Base-by-base conservation (phyloP, 257 asterid genomes). In the Penstemon newberryi region DNA sequence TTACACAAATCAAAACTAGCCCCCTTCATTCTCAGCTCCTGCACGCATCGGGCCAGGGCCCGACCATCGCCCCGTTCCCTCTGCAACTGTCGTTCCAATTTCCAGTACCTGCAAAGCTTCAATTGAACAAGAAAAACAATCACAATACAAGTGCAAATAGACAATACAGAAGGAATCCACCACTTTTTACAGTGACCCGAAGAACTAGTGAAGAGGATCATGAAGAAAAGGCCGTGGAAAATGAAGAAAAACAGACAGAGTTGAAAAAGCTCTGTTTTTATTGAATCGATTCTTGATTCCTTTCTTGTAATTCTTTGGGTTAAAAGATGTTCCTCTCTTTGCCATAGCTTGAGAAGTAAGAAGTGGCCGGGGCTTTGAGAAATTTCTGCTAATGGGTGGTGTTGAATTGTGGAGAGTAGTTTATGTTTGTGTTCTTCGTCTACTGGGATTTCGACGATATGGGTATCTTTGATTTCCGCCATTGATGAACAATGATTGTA, bases 11-110 rank as follows among this genome's bases (percentile, higher is more conserved):
- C 99, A 63, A 89, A 94, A 37, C 96, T 89, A 15, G 81, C 78
- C 41, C 99, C 97, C 58, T 91, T 94, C 99, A 94, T 94, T 82
- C 99, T 86, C 87, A 94, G 38, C 60, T 94, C 99, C 80, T 86
- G 96, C 39, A 94, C 75, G 64, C 93, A 87, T 73, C 99, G 73
- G 2, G 84, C 74, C 15, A 87, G 77, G 1, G 89, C 80, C 25
- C 99, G 87, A n/a, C 83, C 84, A 67, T 87, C 93, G 11, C 54
- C 74, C 60, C 88, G 73, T 42, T 84, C 96, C 84, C 88, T 82
- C 83, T 84, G 90, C 83, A 91, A 42, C 79, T 83, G 91, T 79
- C 70, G 71, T 4, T 72, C 81, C 75, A 80, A 90, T 53, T 87
- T 89, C 97, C 96, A 88, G 78, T 70, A 91, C 89, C 95, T 79